These are phyloP conservation scores for Saururus chinensis DNA, from an alignment of 164 flowering plant genomes.

Conservation along the genomic window DNA sequence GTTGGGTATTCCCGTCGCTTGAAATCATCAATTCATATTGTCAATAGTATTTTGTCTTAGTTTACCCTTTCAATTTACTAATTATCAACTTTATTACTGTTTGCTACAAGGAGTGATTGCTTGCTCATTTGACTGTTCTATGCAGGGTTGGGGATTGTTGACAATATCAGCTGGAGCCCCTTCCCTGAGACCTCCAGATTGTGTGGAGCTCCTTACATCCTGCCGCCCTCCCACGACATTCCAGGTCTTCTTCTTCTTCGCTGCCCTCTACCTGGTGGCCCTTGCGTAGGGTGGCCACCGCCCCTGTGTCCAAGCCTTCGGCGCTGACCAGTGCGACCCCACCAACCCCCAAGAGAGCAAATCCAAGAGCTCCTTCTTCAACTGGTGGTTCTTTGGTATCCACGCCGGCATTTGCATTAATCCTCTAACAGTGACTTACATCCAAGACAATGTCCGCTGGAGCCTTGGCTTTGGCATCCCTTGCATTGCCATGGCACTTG, in stretches of 20 bases:
- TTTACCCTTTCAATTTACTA: too few species aligned
- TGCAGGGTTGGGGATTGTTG: background rate
- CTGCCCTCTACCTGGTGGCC: conserved; percentile 43
- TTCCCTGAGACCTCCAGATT: background rate
- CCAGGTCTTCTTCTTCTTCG: conserved; percentile 34
- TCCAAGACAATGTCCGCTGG: conserved; percentile 8
- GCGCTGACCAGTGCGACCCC: conserved; percentile 53
- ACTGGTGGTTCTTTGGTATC: conserved; percentile 2
- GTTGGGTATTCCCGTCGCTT: conserved; percentile 1
- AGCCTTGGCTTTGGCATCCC: conserved; percentile 1
- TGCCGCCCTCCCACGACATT: conserved; percentile 21
- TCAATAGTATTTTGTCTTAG: too few species aligned
- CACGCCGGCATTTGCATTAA: background rate
- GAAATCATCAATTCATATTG: too few species aligned
- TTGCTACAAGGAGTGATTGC: background rate
- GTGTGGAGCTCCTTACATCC: background rate
- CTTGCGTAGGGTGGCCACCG: conserved; percentile 48
- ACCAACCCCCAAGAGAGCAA: conserved; percentile 20
- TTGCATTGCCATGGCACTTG: conserved; percentile 3
- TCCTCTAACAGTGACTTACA: background rate
- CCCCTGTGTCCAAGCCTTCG: conserved; percentile 33
- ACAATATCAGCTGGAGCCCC: background rate
- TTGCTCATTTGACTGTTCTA: background rate
- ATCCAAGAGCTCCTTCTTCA: conserved; percentile 21
- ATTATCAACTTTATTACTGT: too few species aligned